Evolutionary conservation across 371 early-diverging fungal genomes (phyloP).

Genomic region (Syncephalastrum sp.): DNA sequence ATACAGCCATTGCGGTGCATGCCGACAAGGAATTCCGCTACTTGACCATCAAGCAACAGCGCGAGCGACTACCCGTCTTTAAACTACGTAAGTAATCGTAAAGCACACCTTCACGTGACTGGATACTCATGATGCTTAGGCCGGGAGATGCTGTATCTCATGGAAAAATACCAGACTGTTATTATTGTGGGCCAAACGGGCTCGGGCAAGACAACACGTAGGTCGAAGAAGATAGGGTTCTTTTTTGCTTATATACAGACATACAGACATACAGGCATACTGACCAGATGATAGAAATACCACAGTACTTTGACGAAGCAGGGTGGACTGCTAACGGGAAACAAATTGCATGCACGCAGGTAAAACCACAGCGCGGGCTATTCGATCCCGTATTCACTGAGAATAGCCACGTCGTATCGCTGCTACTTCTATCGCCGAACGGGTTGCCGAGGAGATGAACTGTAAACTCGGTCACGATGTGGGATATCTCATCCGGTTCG

Average conservation of each 20-base stretch:
- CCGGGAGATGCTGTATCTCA: conserved; percentile 51
- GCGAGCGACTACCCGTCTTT: conserved; percentile 61
- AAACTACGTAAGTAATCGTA: conserved; percentile 41
- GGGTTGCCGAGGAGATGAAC: conserved; percentile 92
- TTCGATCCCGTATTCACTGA: no score
- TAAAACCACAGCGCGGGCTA: conserved; percentile 9
- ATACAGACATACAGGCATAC: not conserved
- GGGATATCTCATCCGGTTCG: conserved; percentile 76
- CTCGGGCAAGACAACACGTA: conserved; percentile 81
- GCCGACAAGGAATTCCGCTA: conserved; percentile 46
- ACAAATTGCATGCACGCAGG: conserved; percentile 79
- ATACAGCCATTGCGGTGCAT: conserved; percentile 42
- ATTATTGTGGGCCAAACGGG: conserved; percentile 64
- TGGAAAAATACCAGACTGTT: conserved; percentile 68
- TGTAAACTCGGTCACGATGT: conserved; percentile 70
- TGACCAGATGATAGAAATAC: conserved; percentile 54
- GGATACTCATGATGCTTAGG: conserved; percentile 23
- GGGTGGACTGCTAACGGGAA: conserved; percentile 61
- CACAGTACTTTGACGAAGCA: conserved; percentile 77
- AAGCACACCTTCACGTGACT: not conserved
- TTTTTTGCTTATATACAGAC: no score
- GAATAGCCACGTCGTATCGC: conserved; percentile 92
- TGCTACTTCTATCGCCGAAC: conserved; percentile 94
- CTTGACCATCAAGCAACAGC: conserved; percentile 52
- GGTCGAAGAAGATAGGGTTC: conserved; percentile 8